phyloP scores from a whole-genome alignment of 1,284 basidiomycete genomes.

The Coniferiporia sulphurascens region DNA sequence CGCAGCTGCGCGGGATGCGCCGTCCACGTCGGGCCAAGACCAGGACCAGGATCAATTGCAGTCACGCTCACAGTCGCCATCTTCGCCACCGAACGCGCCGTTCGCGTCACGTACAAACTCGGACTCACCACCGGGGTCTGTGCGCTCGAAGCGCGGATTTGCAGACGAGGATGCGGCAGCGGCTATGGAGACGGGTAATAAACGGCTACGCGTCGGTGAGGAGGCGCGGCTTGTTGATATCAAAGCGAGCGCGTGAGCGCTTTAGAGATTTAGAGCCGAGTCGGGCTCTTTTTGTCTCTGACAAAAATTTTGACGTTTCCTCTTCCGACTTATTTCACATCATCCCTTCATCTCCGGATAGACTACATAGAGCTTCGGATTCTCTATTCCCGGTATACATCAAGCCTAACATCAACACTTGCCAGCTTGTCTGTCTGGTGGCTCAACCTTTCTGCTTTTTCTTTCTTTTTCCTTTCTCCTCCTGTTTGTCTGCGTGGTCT shows the following conservation, averaged over 20 bases:
- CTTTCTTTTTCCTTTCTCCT: conserved; percentile 26
- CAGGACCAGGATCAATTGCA: not conserved
- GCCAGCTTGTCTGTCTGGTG: not conserved
- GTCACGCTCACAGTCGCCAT: not conserved
- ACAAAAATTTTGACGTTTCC: not conserved
- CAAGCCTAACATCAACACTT: not conserved
- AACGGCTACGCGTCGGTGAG: conserved; percentile 7
- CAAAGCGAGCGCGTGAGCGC: conserved; percentile 6
- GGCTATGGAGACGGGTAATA: not conserved
- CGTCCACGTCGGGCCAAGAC: not conserved
- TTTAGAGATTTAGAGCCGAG: not conserved
- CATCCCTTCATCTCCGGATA: not conserved
- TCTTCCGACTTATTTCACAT: not conserved
- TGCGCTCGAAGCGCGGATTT: conserved; percentile 1
- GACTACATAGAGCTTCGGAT: not conserved
- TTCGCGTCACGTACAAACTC: not conserved
- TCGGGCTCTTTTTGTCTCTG: no score
- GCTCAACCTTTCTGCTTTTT: conserved; percentile 18
- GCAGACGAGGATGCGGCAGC: not conserved
- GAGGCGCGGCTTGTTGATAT: conserved; percentile 12
- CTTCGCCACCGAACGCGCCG: not conserved
- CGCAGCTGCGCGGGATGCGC: not conserved
- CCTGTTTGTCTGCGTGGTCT: conserved; percentile 19
- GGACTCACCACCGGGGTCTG: not conserved
- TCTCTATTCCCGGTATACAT: not conserved